Evolutionary conservation across 208 protist species (phyloP), one percentile per base, ranked within the genome.

Genomic region (Polymyxa betae): DNA sequence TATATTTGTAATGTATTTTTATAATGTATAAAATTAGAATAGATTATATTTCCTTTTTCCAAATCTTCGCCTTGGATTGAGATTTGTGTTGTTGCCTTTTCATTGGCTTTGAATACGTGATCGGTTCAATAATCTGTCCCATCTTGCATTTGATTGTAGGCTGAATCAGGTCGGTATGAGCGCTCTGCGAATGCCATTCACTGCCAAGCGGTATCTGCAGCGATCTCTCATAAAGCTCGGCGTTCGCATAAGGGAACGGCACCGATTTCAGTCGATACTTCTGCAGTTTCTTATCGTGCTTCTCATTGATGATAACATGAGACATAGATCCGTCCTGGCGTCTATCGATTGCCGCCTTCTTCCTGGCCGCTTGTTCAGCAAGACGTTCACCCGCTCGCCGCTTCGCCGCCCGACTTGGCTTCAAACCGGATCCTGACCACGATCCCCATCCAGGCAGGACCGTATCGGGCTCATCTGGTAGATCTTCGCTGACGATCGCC

Each of bases 191-290:
- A 38, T 88, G 32, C 77, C 77, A 88, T 40, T 88, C 77, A 16
- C 38, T 12, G 77, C 77, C 77, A 16, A 88, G 16, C 77, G 77
- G 77, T 40, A 88, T 40, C 77, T 88, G 90, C 52, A 90, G 0
- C 20, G 12, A 32, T 24, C 52, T 46, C 87, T 92, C 90, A 38
- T 88, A 92, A 43, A 90, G 90, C 87, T 92, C 82, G 77, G 87
- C 52, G n/a, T 46, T 46, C 38, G 35, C 88, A 88, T 90, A 92
- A 0, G 90, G 90, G 90, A 87, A 92, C 52, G 90, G 90, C 77
- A 92, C 90, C 10, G 10, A 45, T 0, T 38, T 38, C 0, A 90
- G n/a, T 38, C 24, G 35, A 38, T 72, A 90, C 88, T 90, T 90
- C 16, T 10, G 32, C 77, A 40, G 16, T 38, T 88, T 88, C 16